Evolutionary conservation across 805 yeast species (phyloP), one percentile per base, ranked within the genome.

Genomic region (Ogataea nakhonphanomensis): DNA sequence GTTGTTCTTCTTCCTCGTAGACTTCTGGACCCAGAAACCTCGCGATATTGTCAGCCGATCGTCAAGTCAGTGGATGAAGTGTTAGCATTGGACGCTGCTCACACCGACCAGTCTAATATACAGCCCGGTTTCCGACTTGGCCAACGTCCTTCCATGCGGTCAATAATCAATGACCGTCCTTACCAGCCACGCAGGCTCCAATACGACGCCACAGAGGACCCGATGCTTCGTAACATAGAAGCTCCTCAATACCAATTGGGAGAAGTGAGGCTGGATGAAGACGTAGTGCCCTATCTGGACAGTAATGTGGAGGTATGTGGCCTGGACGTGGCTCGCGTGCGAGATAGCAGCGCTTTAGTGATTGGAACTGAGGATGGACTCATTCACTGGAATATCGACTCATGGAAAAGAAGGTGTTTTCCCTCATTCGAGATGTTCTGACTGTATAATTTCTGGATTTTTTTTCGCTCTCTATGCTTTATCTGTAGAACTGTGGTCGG

Each of bases 401-500:
- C 76, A 11, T 73, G 79, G 73, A 74, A 76, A 23, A 67, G 86
- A 53, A 65, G 83, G 43, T 74, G 81, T 41, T 76, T 76, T 48
- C 81, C 84, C 2, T 70, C 80, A 39, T 76, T 67, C 49, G 73
- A 69, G 41, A 62, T 71, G 36, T 65, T 71, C 40, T 73, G 51
- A 61, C 30, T 26, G 25, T 20, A n/a, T 30, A 20, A 28, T 24
- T 31, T 36, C 24, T 23, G 20, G 32, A 28, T 9, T 26, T n/a
- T 44, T 20, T 21, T 11, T 26, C 30, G 25, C 30, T 5, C 34
- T 22, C 28, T 51, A 31, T 34, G 41, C 11, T 45, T 35, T 64
- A 91, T 51, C 97, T 81, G 65, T 93, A 93, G 62, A 90, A 93
- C 50, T 89, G 98, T 0, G 99, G 98, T 54, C 96, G 76, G 48